Evolutionary conservation across 768 basidiomycete species (phyloP), one percentile per base, ranked within the genome.

Genomic region (Tylopilus intermedius): DNA sequence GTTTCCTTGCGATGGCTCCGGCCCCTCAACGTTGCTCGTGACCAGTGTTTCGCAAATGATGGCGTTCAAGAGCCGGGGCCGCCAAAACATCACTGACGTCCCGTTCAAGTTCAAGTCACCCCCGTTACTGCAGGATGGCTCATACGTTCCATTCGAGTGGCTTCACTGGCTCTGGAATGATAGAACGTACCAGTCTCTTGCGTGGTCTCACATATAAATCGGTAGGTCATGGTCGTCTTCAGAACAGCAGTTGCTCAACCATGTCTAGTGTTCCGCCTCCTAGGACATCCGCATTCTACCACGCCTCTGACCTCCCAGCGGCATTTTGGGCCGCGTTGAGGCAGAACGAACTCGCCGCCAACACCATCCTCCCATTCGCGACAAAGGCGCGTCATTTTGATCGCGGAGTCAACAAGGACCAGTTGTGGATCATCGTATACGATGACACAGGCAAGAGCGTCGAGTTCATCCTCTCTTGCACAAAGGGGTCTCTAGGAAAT

Each of bases 381-480:
- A 56, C 38, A 27, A 72, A 72, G 51, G 58, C 63, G 10, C 50
- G 35, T 24, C 33, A 53, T 9, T 56, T 41, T 18, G 40, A 55
- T 49, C 45, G 10, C 18, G 46, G 33, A 26, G 55, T 27, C 3
- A 39, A 15, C 15, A 35, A 35, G 9, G 39, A 49, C 18, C 64
- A 70, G 15, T 27, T 65, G 4, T 75, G 75, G 73, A 62, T 75
- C 10, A 59, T 67, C 18, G 59, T 62, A 21, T 59, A 49, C 14
- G 53, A 55, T 54, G 26, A 63, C 47, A 9, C 57, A 7, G 39
- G 42, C 13, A 45, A 51, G 6, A 30, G 50, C 10, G 49, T 62
- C 40, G 54, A 40, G 45, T 77, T 84, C 53, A 67, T 90, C 8
- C 69, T 88, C 4, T 78, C 84, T 10, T 80, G 80, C 57, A 86